phyloP scores from a whole-genome alignment of 106 monocot genomes.

The Amphibolis antarctica region DNA sequence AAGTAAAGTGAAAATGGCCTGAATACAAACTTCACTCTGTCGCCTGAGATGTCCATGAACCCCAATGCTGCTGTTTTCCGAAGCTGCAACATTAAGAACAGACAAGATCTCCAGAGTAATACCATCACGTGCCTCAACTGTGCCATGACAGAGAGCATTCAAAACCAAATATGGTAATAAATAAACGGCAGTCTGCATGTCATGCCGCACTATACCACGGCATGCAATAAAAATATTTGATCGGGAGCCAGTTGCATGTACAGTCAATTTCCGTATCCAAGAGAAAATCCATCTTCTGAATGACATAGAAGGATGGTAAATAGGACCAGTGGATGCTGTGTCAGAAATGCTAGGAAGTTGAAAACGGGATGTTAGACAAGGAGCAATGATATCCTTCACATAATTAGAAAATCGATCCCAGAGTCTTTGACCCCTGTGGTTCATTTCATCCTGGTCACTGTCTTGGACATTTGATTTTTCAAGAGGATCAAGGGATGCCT shows the following conservation, averaged over 20 bases:
- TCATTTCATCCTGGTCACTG: conserved; percentile 18
- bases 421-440: conserved; percentile 48
- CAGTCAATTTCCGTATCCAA: conserved; percentile 77
- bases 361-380: conserved; percentile 92
- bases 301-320: conserved; percentile 82
- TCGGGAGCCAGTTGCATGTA: conserved; percentile 74
- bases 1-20: conserved; percentile 88
- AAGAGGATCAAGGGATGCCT: conserved; percentile 40
- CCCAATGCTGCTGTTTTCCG: conserved; percentile 43
- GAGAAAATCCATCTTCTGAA: conserved; percentile 92
- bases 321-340: conserved; percentile 44
- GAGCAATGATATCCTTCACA: conserved; percentile 94
- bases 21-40: conserved; percentile 88
- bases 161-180: conserved; percentile 87
- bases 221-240: conserved; percentile 80
- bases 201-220: conserved; percentile 93
- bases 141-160: conserved; percentile 88
- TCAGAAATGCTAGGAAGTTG: conserved; percentile 73
- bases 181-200: conserved; percentile 93
- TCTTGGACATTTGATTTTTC: conserved; percentile 5
- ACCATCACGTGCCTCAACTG: conserved; percentile 57
- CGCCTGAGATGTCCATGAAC: conserved; percentile 43
- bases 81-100: conserved; percentile 82
- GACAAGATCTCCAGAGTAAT: conserved; percentile 84
- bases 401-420: conserved; percentile 96